Evolutionary conservation across 352 stramenopile genomes (phyloP).

Genomic region (Globisporangium orthogonon): DNA sequence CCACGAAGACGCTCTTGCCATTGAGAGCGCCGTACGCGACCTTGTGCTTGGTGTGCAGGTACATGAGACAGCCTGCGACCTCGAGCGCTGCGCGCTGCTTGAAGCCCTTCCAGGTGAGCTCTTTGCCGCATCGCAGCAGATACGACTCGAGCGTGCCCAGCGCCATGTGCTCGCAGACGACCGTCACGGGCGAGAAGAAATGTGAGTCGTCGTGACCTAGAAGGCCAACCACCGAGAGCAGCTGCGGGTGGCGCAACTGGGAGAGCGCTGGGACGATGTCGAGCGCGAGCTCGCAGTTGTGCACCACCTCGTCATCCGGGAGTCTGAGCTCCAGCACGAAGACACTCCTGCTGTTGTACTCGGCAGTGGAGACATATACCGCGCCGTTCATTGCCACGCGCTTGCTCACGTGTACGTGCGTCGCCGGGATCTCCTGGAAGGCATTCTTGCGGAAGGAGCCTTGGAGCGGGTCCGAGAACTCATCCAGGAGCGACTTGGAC

Average conservation of each 20-base stretch:
- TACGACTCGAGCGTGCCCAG: constrained; percentile 60
- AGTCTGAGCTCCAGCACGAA: constrained; percentile 52
- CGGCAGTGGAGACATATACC: constrained; percentile 35
- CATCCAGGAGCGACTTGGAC: constrained; percentile 20
- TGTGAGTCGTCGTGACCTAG: constrained; percentile 28
- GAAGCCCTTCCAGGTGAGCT: constrained; percentile 69
- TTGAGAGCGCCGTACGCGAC: constrained; percentile 69
- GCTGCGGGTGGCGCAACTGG: constrained; percentile 61
- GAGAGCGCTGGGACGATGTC: constrained; percentile 50
- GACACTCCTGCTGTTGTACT: constrained; percentile 32
- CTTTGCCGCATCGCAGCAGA: constrained; percentile 21
- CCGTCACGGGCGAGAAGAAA: constrained; percentile 35
- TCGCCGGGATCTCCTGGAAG: constrained; percentile 45
- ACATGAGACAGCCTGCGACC: constrained; percentile 64
- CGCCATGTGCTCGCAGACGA: constrained; percentile 69
- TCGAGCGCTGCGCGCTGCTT: constrained; percentile 69
- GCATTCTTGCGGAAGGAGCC: constrained; percentile 38
- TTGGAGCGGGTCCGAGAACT: constrained; percentile 25
- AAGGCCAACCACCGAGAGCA: constrained; percentile 53
- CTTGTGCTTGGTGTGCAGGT: constrained; percentile 66
- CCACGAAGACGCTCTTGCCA: constrained; percentile 63
- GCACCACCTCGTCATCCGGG: constrained; percentile 35
- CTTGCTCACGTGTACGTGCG: constrained; percentile 30
- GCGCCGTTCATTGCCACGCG: constrained; percentile 39
- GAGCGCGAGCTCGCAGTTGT: constrained; percentile 48